Evolutionary conservation across 1,139 yeast genomes (phyloP).

Genomic region (Suhomyces terraborum): DNA sequence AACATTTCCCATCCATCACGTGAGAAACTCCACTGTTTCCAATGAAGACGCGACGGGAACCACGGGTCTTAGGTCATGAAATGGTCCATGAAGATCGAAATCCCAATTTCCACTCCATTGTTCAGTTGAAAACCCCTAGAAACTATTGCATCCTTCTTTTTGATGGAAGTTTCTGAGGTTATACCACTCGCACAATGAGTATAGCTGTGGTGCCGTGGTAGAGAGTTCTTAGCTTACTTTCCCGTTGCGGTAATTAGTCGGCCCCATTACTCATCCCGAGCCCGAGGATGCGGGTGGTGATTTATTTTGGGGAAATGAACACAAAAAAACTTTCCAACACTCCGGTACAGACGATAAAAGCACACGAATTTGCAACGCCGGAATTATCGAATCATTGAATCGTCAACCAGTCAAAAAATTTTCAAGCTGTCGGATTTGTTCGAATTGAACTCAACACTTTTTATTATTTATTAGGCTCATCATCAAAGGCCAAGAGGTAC

Average conservation of each 20-base stretch:
- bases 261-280: conserved; percentile 8
- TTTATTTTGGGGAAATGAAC: conserved; percentile 10
- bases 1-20: conserved; percentile 5
- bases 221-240: too few species aligned
- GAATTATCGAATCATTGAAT: background rate
- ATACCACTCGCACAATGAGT: too few species aligned
- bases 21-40: background rate
- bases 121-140: too few species aligned
- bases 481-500: background rate
- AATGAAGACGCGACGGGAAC: background rate
- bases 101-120: background rate
- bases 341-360: conserved; percentile 9
- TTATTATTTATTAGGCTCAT: background rate
- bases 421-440: too few species aligned
- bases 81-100: background rate
- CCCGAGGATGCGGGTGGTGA: conserved; percentile 10
- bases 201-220: too few species aligned
- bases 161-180: too few species aligned
- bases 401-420: background rate
- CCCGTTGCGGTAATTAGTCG: conserved; percentile 13
- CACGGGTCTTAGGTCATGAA: too few species aligned
- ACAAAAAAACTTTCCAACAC: conserved; percentile 15
- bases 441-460: too few species aligned
- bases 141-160: too few species aligned
- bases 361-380: background rate